phyloP scores from a whole-genome alignment of 2,329 filamentous ascomycete species.

The Hymenoscyphus occultus region DNA sequence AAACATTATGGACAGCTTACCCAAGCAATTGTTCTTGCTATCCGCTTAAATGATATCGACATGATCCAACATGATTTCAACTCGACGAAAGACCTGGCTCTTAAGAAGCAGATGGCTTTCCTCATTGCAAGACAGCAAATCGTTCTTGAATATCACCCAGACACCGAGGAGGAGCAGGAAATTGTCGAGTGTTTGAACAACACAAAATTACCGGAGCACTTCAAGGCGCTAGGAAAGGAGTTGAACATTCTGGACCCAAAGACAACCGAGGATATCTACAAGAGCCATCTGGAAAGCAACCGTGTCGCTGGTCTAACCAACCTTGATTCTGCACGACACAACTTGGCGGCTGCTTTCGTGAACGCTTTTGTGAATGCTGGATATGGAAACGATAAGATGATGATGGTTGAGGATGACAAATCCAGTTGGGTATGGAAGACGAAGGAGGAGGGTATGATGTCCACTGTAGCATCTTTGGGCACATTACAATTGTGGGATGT shows the following conservation, averaged over 20 bases:
- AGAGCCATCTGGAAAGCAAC: constrained; percentile 95
- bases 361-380: constrained; percentile 97
- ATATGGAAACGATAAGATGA: constrained; percentile 95
- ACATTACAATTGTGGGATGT: constrained; percentile 93
- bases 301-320: constrained; percentile 91
- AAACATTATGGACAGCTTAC: constrained; percentile 88
- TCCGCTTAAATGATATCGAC: constrained; percentile 82
- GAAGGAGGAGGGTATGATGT: constrained; percentile 96
- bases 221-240: constrained; percentile 91
- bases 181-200: constrained; percentile 84
- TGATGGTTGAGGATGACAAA: constrained; percentile 86
- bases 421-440: constrained; percentile 99
- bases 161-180: constrained; percentile 67
- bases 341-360: constrained; percentile 91
- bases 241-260: constrained; percentile 96
- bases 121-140: constrained; percentile 90
- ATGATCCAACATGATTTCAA: constrained; percentile 81
- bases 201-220: constrained; percentile 82
- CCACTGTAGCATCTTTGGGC: constrained; percentile 89
- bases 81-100: constrained; percentile 71
- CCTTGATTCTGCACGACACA: constrained; percentile 91
- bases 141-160: constrained; percentile 64
- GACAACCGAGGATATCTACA: constrained; percentile 98
- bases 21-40: constrained; percentile 91
- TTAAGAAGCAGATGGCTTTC: constrained; percentile 94